Conservation (phyloP, 148 eudicot genomes). For the Dysphania ambrosioides region DNA sequence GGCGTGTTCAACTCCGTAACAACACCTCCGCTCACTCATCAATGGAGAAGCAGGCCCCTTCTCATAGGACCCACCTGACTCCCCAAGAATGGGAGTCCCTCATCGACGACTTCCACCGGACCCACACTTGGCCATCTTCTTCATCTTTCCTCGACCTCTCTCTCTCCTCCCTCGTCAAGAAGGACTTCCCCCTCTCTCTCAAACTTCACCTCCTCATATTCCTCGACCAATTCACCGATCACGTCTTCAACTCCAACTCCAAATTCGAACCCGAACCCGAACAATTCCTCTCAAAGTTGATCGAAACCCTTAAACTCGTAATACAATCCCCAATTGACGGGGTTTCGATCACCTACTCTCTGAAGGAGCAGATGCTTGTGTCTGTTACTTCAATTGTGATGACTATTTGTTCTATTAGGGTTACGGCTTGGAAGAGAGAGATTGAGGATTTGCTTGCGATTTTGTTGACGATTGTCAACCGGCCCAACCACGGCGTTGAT, state of each 20-base stretch:
- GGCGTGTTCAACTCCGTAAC: slow-evolving; percentile 13
- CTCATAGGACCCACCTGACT: slow-evolving; percentile 41
- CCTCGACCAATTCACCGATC: slow-evolving; percentile 46
- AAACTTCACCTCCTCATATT: slow-evolving; percentile 61
- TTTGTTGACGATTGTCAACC: slow-evolving; percentile 59
- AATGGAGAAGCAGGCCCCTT: slow-evolving; percentile 30
- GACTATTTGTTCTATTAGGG: slow-evolving; percentile 23
- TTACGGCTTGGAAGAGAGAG: slow-evolving; percentile 27
- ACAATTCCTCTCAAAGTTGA: slow-evolving; percentile 28
- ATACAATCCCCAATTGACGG: slow-evolving; percentile 65
- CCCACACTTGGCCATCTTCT: no score
- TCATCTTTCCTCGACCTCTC: slow-evolving; percentile 51
- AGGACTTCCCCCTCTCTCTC: slow-evolving; percentile 49
- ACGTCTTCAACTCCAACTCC: no score
- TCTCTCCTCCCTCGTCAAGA: slow-evolving; percentile 59
- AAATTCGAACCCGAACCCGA: no score
- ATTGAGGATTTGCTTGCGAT: slow-evolving; percentile 51
- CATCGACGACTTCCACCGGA: no score
- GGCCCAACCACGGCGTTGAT: slow-evolving; percentile 82
- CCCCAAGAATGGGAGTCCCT: slow-evolving; percentile 73
- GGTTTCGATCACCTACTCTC: slow-evolving; percentile 31
- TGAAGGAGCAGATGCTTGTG: slow-evolving; percentile 70
- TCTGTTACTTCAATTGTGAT: slow-evolving; percentile 50
- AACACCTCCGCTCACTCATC: neutral
- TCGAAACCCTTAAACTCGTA: slow-evolving; percentile 45